These are phyloP conservation scores for Calonectria crousiana DNA, from an alignment of 2,329 filamentous ascomycete genomes.

Conservation along the genomic window DNA sequence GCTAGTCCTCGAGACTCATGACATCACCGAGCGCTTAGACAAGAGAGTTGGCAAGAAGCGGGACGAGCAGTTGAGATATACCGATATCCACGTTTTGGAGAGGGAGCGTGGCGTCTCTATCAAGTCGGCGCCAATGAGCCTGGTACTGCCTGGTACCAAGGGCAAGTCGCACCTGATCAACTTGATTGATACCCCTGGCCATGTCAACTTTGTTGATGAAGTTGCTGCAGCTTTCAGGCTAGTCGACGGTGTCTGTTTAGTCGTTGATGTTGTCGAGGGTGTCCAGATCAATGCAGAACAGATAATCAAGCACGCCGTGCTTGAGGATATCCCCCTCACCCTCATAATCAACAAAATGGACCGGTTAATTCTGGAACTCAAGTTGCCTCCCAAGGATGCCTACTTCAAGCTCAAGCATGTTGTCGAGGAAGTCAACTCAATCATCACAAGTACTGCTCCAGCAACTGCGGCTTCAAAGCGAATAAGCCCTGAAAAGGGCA, in stretches of 20 bases:
- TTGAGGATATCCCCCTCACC: slow-evolving; percentile 89
- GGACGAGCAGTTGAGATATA: slow-evolving; percentile 94
- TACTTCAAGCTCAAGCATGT: slow-evolving; percentile 99
- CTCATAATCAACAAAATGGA: slow-evolving; percentile 98
- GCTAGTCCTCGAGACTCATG: slow-evolving; percentile 95
- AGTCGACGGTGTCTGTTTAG: slow-evolving; percentile 90
- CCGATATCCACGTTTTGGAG: slow-evolving; percentile 90
- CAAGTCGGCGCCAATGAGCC: slow-evolving; percentile 93
- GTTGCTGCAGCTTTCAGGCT: slow-evolving; percentile 89
- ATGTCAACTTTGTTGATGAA: slow-evolving; percentile 99
- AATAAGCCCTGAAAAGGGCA: slow-evolving; percentile 95
- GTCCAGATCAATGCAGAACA: slow-evolving; percentile 98
- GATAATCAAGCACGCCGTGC: slow-evolving; percentile 94
- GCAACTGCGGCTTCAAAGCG: slow-evolving; percentile 83
- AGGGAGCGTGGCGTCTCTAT: slow-evolving; percentile 90
- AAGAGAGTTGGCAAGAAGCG: slow-evolving; percentile 83
- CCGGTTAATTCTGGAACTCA: slow-evolving; percentile 91
- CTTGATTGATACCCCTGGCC: slow-evolving; percentile 94
- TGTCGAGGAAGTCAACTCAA: slow-evolving; percentile 97
- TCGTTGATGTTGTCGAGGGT: slow-evolving; percentile 98
- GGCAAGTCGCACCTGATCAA: slow-evolving; percentile 97
- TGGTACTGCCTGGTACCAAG: slow-evolving; percentile 88
- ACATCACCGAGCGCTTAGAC: slow-evolving; percentile 82
- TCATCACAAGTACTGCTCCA: slow-evolving; percentile 90
- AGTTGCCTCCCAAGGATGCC: slow-evolving; percentile 92